Base-by-base conservation (phyloP, 257 asterid genomes). In the Solanum sitiens region DNA sequence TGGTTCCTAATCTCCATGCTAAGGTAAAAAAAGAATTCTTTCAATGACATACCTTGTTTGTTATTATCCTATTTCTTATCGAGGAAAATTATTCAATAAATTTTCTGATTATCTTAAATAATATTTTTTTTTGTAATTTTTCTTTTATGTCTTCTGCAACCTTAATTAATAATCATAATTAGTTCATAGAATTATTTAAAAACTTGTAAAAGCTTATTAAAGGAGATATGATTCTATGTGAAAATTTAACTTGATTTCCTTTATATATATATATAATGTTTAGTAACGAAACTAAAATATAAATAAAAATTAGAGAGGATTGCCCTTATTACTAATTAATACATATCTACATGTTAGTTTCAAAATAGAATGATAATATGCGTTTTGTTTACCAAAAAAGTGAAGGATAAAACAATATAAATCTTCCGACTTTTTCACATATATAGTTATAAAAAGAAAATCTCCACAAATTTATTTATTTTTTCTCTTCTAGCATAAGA, bases 1-100 rank as follows among this genome's bases (percentile, higher is more conserved):
- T 96, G 93, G 95, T 96, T 73, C 98, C 98, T 87, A 98, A 96
- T 10, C 94, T 95, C 88, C 95, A 98, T 40, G 89, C 93, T 1
- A 96, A 95, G 98, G 99, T 96, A 90, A 59, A 59, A 59, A 59
- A 20, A 20, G 30, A 27, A 12, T 45, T 45, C 53, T 45, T 50
- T 50, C 10, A 47, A 45, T 12, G 44, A 0, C 7, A 18, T 18
- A 33, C 27, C n/a, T 33, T 33, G 10, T 33, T 25, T 71, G n/a
- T 84, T 59, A 59, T 23, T 23, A 23, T 12, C 15, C 6, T 1
- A 12, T n/a, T n/a, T 42, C 2, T 53, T 8, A 83, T 35, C n/a
- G 27, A 91, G 82, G 88, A 89, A 1, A 33, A n/a, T 23, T 5
- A 45, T 45, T 45, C 53, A 45, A 42, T n/a, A 14, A 6, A 42